Evolutionary conservation across 345 rosid genomes (phyloP), one percentile per base, ranked within the genome.

Genomic region (Triadica sebifera): DNA sequence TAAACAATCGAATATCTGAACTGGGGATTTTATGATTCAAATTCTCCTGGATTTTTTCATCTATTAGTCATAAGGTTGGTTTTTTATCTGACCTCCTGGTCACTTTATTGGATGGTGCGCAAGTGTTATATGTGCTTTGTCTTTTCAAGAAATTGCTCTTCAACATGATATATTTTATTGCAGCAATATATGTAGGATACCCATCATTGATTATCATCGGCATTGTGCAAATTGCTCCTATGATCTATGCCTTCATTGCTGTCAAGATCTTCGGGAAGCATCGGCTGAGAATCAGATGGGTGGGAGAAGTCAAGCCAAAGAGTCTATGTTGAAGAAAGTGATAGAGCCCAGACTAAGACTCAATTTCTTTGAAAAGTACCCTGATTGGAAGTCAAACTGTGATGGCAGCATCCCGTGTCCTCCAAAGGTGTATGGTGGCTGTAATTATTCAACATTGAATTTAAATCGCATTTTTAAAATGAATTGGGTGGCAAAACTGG

Each of bases 401-500:
- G 93, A 91, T 73, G 89, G 96, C 77, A 93, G 94, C 76, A 90
- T 96, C 78, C 93, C 91, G 4, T 96, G 99, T 81, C 98, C 98
- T 16, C 94, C 94, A 20, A 87, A 78, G 84, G 92, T 84, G 20
- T 85, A 86, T 70, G 94, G 96, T 80, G 99, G 98, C 75, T 96
- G 99, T 76, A 87, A 92, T 74, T 81, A 78, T 72, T 79, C 50
- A 29, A 82, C 93, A 73, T 78, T 93, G 82, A 89, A 85, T 74
- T 90, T 96, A 25, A 85, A 88, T 65, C 89, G 96, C 78, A 96
- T 91, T 73, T 93, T 93, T 75, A 96, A 96, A 90, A 93, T 93
- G 96, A 96, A 91, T 71, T 96, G 98, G 99, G 95, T 91, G 77
- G 97, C 99, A 58, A 93, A 91, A 77, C 92, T 93, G 79, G 97